phyloP scores from a whole-genome alignment of 306 rosid genomes.

The Hylodesmum podocarpum region DNA sequence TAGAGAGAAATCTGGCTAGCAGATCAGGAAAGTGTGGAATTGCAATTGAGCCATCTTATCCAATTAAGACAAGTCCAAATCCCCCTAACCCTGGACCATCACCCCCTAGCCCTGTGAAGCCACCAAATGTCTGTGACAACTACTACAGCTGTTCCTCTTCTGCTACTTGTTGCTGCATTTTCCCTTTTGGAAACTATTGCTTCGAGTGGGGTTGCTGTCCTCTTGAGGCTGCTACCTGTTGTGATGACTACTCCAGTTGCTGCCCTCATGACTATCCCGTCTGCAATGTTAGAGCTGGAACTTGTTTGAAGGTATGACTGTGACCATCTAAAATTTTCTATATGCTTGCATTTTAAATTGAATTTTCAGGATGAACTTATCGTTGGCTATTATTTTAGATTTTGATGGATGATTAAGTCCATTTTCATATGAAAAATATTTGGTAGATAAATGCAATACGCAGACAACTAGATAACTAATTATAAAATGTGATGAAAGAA shows the following conservation, averaged over 20 bases:
- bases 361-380: not conserved
- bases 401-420: not conserved
- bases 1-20: conserved; percentile 67
- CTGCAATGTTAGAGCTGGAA: conserved; percentile 56
- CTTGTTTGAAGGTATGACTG: conserved; percentile 59
- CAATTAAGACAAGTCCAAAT: conserved; percentile 65
- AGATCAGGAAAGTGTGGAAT: conserved; percentile 85
- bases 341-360: not conserved
- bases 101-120: conserved; percentile 83
- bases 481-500: no score
- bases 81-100: conserved; percentile 97
- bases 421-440: no score
- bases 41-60: conserved; percentile 88
- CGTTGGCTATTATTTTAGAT: not conserved
- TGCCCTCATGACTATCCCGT: conserved; percentile 84
- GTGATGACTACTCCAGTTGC: conserved; percentile 86
- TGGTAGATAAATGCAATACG: no score
- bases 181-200: conserved; percentile 48
- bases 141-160: conserved; percentile 57
- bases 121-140: conserved; percentile 76
- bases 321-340: not conserved
- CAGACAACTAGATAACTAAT: no score
- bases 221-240: conserved; percentile 89
- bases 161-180: conserved; percentile 87
- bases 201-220: conserved; percentile 95